Evolutionary conservation across 768 basidiomycete genomes (phyloP).

Genomic region (Russula brevipes): DNA sequence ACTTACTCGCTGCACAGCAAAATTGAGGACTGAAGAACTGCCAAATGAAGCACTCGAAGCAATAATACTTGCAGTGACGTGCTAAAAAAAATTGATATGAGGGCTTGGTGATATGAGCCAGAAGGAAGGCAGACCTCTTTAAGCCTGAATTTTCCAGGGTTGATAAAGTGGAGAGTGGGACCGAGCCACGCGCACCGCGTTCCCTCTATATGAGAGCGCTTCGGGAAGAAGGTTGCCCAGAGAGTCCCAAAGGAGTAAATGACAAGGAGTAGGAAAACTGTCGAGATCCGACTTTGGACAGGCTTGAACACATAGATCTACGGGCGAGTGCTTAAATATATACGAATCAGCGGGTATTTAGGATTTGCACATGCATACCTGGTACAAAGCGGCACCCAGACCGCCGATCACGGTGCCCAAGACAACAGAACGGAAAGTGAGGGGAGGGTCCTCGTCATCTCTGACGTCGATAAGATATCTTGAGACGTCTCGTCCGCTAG

Average conservation of each 20-base stretch:
- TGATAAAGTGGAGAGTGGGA: slow-evolving; percentile 43
- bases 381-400: slow-evolving; percentile 51
- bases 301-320: slow-evolving; percentile 62
- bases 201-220: slow-evolving; percentile 39
- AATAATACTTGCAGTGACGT: slow-evolving; percentile 51
- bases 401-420: slow-evolving; percentile 55
- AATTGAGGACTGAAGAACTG: slow-evolving; percentile 52
- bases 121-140: slow-evolving; percentile 45
- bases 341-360: background rate
- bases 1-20: slow-evolving; percentile 53
- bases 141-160: slow-evolving; percentile 51
- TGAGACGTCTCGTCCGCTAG: slow-evolving; percentile 45
- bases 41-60: slow-evolving; percentile 53
- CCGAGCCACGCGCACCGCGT: slow-evolving; percentile 41
- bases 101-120: too few species aligned
- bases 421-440: slow-evolving; percentile 52
- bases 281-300: slow-evolving; percentile 44
- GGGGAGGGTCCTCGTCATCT: slow-evolving; percentile 51
- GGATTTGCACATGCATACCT: slow-evolving; percentile 35
- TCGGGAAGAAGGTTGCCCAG: slow-evolving; percentile 48
- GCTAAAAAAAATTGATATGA: slow-evolving; percentile 34
- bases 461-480: slow-evolving; percentile 50
- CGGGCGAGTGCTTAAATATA: background rate
- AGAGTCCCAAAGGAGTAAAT: slow-evolving; percentile 47
- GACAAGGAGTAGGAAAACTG: slow-evolving; percentile 53